Evolutionary conservation across 2,329 filamentous ascomycete genomes (phyloP).

Genomic region (Diplodia corticola): DNA sequence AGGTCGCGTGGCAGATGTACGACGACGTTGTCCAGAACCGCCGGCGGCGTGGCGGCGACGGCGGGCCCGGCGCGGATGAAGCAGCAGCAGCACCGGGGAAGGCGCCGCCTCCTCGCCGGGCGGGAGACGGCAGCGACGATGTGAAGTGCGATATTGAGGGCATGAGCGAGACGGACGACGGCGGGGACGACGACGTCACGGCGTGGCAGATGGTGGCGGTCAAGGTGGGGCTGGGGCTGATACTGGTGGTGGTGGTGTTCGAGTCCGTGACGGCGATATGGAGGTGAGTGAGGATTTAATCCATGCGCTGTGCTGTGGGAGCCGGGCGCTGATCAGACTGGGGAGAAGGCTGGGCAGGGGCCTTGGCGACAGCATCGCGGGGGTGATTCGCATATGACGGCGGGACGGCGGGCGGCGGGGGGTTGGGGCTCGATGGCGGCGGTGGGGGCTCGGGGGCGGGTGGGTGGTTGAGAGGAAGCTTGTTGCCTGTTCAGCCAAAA

Average conservation of each 20-base stretch:
- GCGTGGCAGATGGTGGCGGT: background rate
- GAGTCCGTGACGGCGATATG: background rate
- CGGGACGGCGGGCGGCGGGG: background rate
- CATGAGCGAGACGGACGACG: background rate
- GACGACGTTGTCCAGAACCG: slow-evolving; percentile 5
- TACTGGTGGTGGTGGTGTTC: background rate
- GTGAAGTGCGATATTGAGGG: background rate
- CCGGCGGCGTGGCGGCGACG: background rate
- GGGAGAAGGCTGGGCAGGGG: slow-evolving; percentile 13
- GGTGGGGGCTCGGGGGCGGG: no score
- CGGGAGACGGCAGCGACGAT: background rate
- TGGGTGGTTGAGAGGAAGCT: background rate
- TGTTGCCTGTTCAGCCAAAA: no score
- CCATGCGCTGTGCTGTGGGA: background rate
- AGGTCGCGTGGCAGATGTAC: background rate
- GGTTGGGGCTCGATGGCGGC: no score
- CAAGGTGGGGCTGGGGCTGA: background rate
- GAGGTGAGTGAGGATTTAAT: background rate
- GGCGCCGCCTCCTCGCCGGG: no score
- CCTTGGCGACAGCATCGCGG: background rate
- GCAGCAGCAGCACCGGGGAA: no score
- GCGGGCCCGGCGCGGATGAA: no score
- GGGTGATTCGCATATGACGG: background rate
- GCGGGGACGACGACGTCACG: background rate
- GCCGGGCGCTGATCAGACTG: slow-evolving; percentile 2